A percentile compares a stretch with the other conserved stretches of the same genome.
These are phyloP conservation scores for Trichoderma erinaceum DNA, from an alignment of 495 filamentous ascomycete genomes.

Conservation along the genomic window DNA sequence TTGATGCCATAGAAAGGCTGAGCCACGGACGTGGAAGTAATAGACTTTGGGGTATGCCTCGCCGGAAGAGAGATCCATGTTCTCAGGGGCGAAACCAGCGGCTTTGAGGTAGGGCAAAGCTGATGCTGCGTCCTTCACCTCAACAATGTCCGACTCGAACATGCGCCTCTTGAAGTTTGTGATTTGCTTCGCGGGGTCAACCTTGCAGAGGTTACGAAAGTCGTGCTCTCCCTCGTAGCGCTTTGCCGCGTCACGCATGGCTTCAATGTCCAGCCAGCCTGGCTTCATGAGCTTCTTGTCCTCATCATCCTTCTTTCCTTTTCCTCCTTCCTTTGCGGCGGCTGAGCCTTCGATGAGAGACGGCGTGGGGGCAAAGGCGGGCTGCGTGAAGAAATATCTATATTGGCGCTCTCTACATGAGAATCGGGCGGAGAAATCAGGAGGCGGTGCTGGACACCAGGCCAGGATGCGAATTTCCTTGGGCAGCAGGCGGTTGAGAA, in stretches of 20 bases:
- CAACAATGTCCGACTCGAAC: constrained; percentile 67
- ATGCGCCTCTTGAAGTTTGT: constrained; percentile 73
- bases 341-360: constrained; percentile 24
- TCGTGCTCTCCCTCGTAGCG: constrained; percentile 79
- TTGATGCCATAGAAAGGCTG: constrained; percentile 98
- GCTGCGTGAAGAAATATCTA: constrained; percentile 95
- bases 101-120: constrained; percentile 38
- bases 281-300: constrained; percentile 19
- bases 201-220: constrained; percentile 94
- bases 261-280: constrained; percentile 68
- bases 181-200: constrained; percentile 81
- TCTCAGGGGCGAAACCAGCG: neutral
- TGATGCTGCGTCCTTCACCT: constrained; percentile 47
- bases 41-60: constrained; percentile 61
- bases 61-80: neutral
- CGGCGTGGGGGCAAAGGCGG: constrained; percentile 63
- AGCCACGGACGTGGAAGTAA: constrained; percentile 76
- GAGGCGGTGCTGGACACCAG: constrained; percentile 80
- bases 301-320: neutral
- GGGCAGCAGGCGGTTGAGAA: constrained; percentile 82
- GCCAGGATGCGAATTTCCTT: constrained; percentile 84
- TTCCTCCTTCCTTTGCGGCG: neutral
- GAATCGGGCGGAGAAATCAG: constrained; percentile 85
- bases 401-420: constrained; percentile 85
- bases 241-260: constrained; percentile 77